Conservation (phyloP, 1,284 basidiomycete species). For the Mycosarcoma maydis region DNA sequence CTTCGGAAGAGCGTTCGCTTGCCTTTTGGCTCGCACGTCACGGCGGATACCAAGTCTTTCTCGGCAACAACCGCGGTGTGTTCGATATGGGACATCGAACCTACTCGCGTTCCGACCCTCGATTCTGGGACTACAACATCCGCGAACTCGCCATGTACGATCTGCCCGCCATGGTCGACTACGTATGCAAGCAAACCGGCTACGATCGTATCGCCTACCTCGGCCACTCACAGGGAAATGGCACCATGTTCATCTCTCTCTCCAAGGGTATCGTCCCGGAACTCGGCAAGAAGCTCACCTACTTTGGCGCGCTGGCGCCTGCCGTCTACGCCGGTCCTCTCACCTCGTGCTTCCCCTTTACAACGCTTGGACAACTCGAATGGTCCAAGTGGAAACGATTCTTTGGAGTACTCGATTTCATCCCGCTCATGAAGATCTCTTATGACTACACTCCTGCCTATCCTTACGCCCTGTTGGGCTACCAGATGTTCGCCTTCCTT, state of each 20-base stretch:
- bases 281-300: slow-evolving; percentile 71
- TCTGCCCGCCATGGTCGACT: slow-evolving; percentile 73
- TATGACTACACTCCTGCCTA: slow-evolving; percentile 72
- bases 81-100: slow-evolving; percentile 74
- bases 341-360: slow-evolving; percentile 73
- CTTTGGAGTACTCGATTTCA: slow-evolving; percentile 75
- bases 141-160: slow-evolving; percentile 74
- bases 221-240: slow-evolving; percentile 74
- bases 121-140: slow-evolving; percentile 76
- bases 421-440: slow-evolving; percentile 73
- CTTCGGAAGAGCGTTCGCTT: slow-evolving; percentile 73
- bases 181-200: slow-evolving; percentile 72
- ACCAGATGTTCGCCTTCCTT: slow-evolving; percentile 74
- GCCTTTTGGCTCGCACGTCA: slow-evolving; percentile 75
- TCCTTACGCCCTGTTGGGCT: slow-evolving; percentile 67
- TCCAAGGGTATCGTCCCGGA: slow-evolving; percentile 73
- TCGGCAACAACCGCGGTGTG: slow-evolving; percentile 74
- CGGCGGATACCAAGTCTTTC: slow-evolving; percentile 73
- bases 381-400: slow-evolving; percentile 73
- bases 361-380: slow-evolving; percentile 63
- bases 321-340: slow-evolving; percentile 74
- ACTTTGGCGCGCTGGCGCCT: slow-evolving; percentile 74
- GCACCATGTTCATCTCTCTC: slow-evolving; percentile 64
- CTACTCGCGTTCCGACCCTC: slow-evolving; percentile 71
- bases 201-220: slow-evolving; percentile 73